Conservation (phyloP, 2,329 filamentous ascomycete genomes). For the Albifimbria verrucaria region DNA sequence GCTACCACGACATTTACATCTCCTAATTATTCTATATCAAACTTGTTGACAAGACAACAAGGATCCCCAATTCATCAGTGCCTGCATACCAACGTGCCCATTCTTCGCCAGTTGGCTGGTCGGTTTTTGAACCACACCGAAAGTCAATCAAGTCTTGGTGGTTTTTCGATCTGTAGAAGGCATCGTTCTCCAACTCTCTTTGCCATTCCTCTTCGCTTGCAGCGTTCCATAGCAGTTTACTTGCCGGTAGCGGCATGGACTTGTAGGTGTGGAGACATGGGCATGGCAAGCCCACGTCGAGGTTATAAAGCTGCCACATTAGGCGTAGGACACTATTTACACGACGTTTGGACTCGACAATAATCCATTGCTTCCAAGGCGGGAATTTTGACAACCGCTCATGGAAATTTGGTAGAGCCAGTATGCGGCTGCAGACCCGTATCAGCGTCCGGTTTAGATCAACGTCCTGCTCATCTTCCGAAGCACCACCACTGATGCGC, state of each 20-base stretch:
- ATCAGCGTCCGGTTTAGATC: neutral
- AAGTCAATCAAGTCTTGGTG: conserved; percentile 1
- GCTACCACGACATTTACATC: too few relatives aligned
- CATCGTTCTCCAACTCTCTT: neutral
- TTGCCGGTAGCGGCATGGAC: conserved; percentile 2
- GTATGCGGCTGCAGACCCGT: neutral
- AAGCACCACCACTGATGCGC: neutral
- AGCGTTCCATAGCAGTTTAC: conserved; percentile 4
- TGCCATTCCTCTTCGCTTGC: conserved; percentile 2
- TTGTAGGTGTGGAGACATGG: neutral
- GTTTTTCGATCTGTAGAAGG: neutral
- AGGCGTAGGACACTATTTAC: conserved; percentile 2
- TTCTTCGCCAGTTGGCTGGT: conserved; percentile 1
- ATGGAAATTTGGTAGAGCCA: neutral
- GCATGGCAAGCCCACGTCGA: neutral
- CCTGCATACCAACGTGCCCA: conserved; percentile 4
- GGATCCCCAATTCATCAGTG: conserved; percentile 4
- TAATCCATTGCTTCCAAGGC: conserved; percentile 5
- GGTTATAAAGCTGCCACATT: conserved; percentile 2
- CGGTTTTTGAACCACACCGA: neutral
- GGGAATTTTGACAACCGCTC: neutral
- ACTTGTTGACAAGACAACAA: conserved; percentile 5
- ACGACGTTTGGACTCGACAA: conserved; percentile 4
- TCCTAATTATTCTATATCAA: neutral
- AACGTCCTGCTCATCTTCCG: neutral